These are phyloP conservation scores for Fraxinus velutina DNA, from an alignment of 305 asterid genomes.

Conservation along the genomic window DNA sequence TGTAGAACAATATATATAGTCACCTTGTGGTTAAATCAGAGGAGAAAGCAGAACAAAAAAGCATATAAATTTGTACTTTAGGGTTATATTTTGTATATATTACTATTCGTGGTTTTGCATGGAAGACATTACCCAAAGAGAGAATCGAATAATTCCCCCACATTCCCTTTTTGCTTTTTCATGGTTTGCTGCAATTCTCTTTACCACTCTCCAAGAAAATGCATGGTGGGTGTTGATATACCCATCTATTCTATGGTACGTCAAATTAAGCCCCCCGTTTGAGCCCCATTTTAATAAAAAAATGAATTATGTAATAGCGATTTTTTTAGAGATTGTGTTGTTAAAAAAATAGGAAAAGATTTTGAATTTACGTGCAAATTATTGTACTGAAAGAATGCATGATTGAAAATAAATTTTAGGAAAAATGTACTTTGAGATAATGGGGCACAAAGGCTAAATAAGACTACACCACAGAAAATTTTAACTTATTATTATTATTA, in stretches of 20 bases:
- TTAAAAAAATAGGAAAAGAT: too few relatives aligned
- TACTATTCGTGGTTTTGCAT: constrained; percentile 27
- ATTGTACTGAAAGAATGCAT: too few relatives aligned
- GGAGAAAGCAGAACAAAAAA: background rate
- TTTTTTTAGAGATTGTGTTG: too few relatives aligned
- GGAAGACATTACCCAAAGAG: constrained; percentile 68
- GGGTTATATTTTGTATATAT: constrained; percentile 8
- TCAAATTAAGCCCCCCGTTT: background rate
- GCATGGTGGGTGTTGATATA: constrained; percentile 43
- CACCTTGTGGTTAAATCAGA: background rate
- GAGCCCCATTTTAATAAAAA: too few relatives aligned
- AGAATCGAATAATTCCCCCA: constrained; percentile 63
- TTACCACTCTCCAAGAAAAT: constrained; percentile 61
- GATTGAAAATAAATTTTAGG: too few relatives aligned
- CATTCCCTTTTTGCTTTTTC: constrained; percentile 57
- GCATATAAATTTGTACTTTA: constrained; percentile 19
- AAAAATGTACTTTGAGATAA: too few relatives aligned
- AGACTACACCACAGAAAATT: background rate
- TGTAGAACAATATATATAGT: background rate
- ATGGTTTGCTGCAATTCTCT: background rate
- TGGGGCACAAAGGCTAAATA: background rate
- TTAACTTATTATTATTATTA: background rate
- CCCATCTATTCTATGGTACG: background rate
- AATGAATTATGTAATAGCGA: too few relatives aligned
- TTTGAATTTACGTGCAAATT: too few relatives aligned